phyloP scores from a whole-genome alignment of 2,329 filamentous ascomycete genomes.

The Fusarium sp. region DNA sequence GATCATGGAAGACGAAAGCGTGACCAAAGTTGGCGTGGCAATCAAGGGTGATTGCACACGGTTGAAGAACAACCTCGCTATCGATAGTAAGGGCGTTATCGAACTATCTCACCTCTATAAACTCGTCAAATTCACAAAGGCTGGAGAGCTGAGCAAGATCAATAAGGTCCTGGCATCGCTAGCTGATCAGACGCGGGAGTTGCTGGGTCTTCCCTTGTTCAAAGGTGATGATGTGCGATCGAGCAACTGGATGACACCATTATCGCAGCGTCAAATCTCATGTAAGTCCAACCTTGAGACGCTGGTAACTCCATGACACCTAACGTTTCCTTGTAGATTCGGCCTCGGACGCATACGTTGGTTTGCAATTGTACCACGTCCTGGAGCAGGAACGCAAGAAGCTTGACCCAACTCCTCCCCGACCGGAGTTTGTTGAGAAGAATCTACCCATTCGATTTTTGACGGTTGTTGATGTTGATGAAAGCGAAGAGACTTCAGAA shows the following conservation, averaged over 20 bases:
- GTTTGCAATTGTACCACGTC: constrained; percentile 78
- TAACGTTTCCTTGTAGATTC: constrained; percentile 68
- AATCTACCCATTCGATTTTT: constrained; percentile 73
- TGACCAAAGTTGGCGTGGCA: constrained; percentile 83
- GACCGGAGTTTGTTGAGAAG: constrained; percentile 78
- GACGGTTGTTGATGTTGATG: constrained; percentile 28
- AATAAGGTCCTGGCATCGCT: constrained; percentile 78
- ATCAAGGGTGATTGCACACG: constrained; percentile 81
- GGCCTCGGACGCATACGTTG: constrained; percentile 87
- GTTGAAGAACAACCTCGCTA: constrained; percentile 74
- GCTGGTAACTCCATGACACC: background rate
- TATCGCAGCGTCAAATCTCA: constrained; percentile 76
- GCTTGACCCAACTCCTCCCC: constrained; percentile 78
- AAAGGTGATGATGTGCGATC: constrained; percentile 80
- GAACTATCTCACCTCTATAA: constrained; percentile 89
- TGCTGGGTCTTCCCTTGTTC: constrained; percentile 80
- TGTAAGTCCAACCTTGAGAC: constrained; percentile 66
- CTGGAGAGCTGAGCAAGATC: constrained; percentile 67
- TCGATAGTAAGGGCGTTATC: constrained; percentile 77
- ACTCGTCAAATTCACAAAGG: constrained; percentile 76
- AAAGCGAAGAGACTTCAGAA: constrained; percentile 54
- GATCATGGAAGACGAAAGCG: constrained; percentile 78
- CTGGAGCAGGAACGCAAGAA: constrained; percentile 77
- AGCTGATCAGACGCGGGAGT: constrained; percentile 77
- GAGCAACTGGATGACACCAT: constrained; percentile 79